Conservation (phyloP, 371 early-diverging fungal genomes). For the Mucor sp. region DNA sequence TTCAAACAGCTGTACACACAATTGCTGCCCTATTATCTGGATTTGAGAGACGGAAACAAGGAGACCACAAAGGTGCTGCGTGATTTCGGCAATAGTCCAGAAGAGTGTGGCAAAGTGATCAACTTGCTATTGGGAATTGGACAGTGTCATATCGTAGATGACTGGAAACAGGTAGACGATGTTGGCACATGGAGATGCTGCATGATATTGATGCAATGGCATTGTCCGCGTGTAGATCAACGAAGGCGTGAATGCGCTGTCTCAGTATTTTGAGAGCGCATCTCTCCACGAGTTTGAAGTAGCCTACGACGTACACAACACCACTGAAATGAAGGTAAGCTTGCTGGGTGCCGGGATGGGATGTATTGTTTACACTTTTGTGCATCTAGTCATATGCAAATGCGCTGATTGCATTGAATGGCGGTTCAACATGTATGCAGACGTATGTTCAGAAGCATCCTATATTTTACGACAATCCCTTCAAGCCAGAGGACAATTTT, state of each 20-base stretch:
- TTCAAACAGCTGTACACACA: slow-evolving; percentile 69
- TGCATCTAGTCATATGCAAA: slow-evolving; percentile 60
- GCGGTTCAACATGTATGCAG: slow-evolving; percentile 76
- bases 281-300: slow-evolving; percentile 80
- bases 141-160: slow-evolving; percentile 54
- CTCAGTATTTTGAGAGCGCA: slow-evolving; percentile 80
- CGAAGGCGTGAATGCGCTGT: slow-evolving; percentile 64
- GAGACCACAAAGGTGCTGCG: slow-evolving; percentile 67
- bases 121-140: slow-evolving; percentile 62
- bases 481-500: slow-evolving; percentile 61
- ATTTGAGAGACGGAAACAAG: slow-evolving; percentile 63
- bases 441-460: slow-evolving; percentile 85
- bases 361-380: not conserved
- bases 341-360: not conserved
- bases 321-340: slow-evolving; percentile 66
- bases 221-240: slow-evolving; percentile 21
- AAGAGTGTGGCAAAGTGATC: slow-evolving; percentile 69
- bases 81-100: slow-evolving; percentile 68
- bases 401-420: slow-evolving; percentile 75
- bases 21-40: slow-evolving; percentile 73
- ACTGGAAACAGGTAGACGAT: slow-evolving; percentile 51
- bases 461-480: slow-evolving; percentile 82
- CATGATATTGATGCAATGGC: not conserved
- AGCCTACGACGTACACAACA: slow-evolving; percentile 72
- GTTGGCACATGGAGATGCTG: no score